Conservation (phyloP, 495 filamentous ascomycete genomes). For the Aspergillus biplanus region DNA sequence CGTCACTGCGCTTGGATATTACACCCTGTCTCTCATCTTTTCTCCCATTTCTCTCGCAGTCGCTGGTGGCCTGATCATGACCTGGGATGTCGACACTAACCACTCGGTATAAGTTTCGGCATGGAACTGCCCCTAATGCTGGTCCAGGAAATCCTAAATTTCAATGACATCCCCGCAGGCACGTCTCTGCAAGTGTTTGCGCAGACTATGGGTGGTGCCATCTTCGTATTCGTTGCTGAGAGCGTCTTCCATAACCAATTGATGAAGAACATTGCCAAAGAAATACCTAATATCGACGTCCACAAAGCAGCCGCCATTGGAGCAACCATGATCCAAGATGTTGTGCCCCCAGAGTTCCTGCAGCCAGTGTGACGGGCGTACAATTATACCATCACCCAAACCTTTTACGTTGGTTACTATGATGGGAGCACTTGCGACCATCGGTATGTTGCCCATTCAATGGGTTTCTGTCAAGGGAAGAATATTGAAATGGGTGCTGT, state of each 20-base stretch:
- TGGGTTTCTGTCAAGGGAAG: constrained; percentile 87
- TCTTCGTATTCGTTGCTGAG: constrained; percentile 77
- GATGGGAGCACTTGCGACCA: constrained; percentile 60
- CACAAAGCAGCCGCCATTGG: constrained; percentile 59
- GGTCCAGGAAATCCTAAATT: constrained; percentile 65
- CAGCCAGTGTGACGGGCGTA: constrained; percentile 66
- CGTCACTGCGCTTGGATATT: constrained; percentile 71
- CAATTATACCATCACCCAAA: constrained; percentile 66
- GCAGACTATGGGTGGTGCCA: constrained; percentile 72
- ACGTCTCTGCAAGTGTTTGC: constrained; percentile 68
- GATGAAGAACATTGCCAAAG: constrained; percentile 52
- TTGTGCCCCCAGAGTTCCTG: constrained; percentile 50
- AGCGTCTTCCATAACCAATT: constrained; percentile 79
- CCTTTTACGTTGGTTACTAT: constrained; percentile 73
- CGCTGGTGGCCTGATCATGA: constrained; percentile 72
- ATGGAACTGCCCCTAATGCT: constrained; percentile 72
- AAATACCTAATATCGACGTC: constrained; percentile 57
- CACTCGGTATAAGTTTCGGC: constrained; percentile 66
- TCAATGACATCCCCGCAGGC: constrained; percentile 66
- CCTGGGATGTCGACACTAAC: constrained; percentile 57
- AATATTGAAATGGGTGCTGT: constrained; percentile 64
- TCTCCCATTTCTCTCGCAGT: constrained; percentile 62
- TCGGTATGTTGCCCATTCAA: constrained; percentile 66
- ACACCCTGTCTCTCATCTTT: constrained; percentile 72
- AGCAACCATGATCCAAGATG: constrained; percentile 64